Evolutionary conservation across 2,329 filamentous ascomycete genomes (phyloP).

Genomic region (Cladorrhinum sp.): DNA sequence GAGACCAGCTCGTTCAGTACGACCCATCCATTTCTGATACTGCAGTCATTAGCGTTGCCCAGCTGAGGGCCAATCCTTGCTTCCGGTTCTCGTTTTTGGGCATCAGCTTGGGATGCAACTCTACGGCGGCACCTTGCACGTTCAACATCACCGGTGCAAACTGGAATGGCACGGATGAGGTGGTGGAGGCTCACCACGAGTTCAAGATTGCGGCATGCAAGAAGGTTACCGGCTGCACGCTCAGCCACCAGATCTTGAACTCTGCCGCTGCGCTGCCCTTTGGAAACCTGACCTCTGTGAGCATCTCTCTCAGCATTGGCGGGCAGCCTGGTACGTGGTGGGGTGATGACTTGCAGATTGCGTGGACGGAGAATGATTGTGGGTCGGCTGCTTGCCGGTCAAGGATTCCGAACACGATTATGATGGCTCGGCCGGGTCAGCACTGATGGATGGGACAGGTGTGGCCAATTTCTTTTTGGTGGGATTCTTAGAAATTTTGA

Average conservation of each 20-base stretch:
- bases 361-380: conserved; percentile 44
- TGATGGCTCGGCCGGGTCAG: conserved; percentile 14
- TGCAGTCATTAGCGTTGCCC: conserved; percentile 29
- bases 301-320: conserved; percentile 40
- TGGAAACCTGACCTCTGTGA: conserved; percentile 37
- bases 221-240: conserved; percentile 26
- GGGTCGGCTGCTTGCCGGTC: conserved; percentile 38
- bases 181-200: conserved; percentile 26
- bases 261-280: conserved; percentile 24
- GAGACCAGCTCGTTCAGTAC: conserved; percentile 26
- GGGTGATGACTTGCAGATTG: conserved; percentile 44
- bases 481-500: conserved; percentile 11
- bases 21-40: conserved; percentile 27
- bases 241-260: conserved; percentile 29
- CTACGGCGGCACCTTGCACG: conserved; percentile 31
- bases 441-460: conserved; percentile 6
- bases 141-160: conserved; percentile 38
- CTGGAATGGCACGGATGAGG: conserved; percentile 27
- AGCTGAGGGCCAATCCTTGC: conserved; percentile 24
- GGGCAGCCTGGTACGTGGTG: conserved; percentile 42
- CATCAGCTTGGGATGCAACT: conserved; percentile 40
- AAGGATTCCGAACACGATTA: conserved; percentile 30
- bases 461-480: conserved; percentile 20
- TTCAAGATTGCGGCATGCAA: conserved; percentile 32
- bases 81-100: conserved; percentile 39